Conservation (phyloP, 164 flowering plant genomes). For the Chimonanthus praecox region DNA sequence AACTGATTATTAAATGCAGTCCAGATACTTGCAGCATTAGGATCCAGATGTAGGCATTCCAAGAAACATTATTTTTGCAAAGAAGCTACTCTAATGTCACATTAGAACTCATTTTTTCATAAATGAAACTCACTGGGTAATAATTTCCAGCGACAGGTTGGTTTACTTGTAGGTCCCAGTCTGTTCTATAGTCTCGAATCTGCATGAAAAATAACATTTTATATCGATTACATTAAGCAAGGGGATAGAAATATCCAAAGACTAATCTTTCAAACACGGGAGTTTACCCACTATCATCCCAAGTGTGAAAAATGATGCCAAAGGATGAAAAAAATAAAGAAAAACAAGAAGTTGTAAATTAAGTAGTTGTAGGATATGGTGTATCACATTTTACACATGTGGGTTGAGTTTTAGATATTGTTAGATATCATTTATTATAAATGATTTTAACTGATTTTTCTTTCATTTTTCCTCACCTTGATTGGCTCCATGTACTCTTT, state of each 20-base stretch:
- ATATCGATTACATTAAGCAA: not conserved
- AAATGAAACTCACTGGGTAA: slow-evolving; percentile 66
- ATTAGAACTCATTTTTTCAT: not conserved
- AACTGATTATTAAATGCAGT: not conserved
- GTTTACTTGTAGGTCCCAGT: slow-evolving; percentile 81
- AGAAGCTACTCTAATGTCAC: not conserved
- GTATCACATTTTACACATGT: too few relatives aligned
- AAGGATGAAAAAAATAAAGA: not conserved
- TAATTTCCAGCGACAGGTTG: slow-evolving; percentile 94
- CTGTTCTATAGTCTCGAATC: slow-evolving; percentile 81
- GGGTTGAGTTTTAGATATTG: too few relatives aligned
- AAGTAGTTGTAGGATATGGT: too few relatives aligned
- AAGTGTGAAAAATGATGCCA: not conserved
- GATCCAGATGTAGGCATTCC: not conserved
- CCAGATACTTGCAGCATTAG: not conserved
- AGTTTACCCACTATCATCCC: not conserved
- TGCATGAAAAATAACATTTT: slow-evolving; percentile 26
- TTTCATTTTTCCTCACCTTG: too few relatives aligned
- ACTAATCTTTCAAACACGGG: not conserved
- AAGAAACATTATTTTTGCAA: not conserved
- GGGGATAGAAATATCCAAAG: not conserved
- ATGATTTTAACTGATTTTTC: too few relatives aligned
- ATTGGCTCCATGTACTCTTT: too few relatives aligned
- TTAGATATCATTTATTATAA: too few relatives aligned
- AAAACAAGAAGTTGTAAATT: too few relatives aligned